A percentile compares a stretch with the other conserved stretches of the same genome.
These are phyloP conservation scores for Auricularia cornea DNA, from an alignment of 768 basidiomycete genomes.

Conservation along the genomic window DNA sequence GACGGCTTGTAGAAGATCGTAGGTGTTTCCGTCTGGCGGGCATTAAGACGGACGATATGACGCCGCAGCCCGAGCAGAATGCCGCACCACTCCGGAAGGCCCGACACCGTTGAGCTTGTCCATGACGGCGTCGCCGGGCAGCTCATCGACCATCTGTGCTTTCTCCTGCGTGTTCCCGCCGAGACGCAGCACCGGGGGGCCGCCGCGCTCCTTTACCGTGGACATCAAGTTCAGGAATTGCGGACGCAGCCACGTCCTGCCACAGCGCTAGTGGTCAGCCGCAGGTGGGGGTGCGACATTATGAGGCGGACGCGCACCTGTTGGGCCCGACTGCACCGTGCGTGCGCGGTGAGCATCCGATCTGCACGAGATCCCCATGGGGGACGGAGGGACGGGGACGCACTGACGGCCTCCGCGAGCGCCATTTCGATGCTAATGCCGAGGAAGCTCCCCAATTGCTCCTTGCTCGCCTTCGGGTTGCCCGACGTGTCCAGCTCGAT, in stretches of 20 bases:
- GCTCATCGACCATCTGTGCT: conserved; percentile 19
- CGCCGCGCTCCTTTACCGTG: conserved; percentile 34
- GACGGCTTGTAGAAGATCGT: conserved; percentile 56
- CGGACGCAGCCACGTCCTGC: conserved; percentile 22
- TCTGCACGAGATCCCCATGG: background rate
- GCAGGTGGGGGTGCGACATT: background rate
- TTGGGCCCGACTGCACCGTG: background rate
- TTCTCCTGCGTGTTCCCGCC: conserved; percentile 48
- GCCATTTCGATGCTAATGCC: background rate
- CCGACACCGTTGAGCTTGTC: background rate
- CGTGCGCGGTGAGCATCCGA: too few species aligned
- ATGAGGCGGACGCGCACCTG: background rate
- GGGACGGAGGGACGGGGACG: background rate
- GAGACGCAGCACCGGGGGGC: conserved; percentile 33
- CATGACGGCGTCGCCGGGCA: conserved; percentile 1
- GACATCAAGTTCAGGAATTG: conserved; percentile 42
- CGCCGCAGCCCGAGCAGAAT: background rate
- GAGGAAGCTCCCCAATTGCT: background rate
- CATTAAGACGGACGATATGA: background rate
- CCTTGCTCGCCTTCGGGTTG: background rate
- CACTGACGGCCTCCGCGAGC: background rate
- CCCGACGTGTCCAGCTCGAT: background rate
- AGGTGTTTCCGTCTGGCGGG: conserved; percentile 52
- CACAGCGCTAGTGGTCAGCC: conserved; percentile 18
- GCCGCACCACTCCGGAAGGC: background rate